Base-by-base conservation (phyloP, 2,329 filamentous ascomycete species). In the Macrophomina pseudophaseolina region DNA sequence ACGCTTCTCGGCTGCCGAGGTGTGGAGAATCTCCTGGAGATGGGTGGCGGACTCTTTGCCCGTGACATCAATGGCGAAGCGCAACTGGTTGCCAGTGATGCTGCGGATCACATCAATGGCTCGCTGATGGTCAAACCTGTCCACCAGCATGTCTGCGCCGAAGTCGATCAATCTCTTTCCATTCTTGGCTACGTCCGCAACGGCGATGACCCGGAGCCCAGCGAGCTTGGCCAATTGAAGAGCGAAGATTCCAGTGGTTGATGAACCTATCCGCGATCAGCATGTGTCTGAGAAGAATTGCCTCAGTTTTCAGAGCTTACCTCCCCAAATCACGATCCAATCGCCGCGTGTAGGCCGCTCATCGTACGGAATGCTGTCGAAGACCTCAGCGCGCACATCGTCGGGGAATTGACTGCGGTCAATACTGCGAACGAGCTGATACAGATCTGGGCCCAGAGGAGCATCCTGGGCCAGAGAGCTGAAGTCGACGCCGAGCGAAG, bases 311-410 rank as follows among this genome's bases (percentile, higher is more conserved):
- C 12, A 16, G 12, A 5, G 32, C 64, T 16, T 2, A 66, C 76
- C 91, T 67, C 91, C 91, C 90, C 91, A 93, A 53, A 93, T 87
- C 1, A 87, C 87, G 42, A 94, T 78, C 86, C 89, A 93, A 67
- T 93, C 90, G 0, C 88, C 90, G 0, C 77, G 71, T 51, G 80
- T 80, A 0, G 88, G 85, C 7, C 88, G 80, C 68, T 91, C 88
- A 0, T 75, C 72, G 1, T 79, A 72, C 0, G 74, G 70, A 5
- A 90, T 86, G 0, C 84, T 82, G 0, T 82, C 74, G 14, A 91
- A 82, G 65, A 88, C 89, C 73, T 93, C 90, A 4, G 82, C 74
- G 2, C 83, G 78, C 8, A 92, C 85, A 72, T 93, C 91, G 2
- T 78, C 71, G 0, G 90, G 86, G 3, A 93, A 79, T 0, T 74